Evolutionary conservation across 441 rosid species (phyloP).

Genomic region (Syzygium malaccense): DNA sequence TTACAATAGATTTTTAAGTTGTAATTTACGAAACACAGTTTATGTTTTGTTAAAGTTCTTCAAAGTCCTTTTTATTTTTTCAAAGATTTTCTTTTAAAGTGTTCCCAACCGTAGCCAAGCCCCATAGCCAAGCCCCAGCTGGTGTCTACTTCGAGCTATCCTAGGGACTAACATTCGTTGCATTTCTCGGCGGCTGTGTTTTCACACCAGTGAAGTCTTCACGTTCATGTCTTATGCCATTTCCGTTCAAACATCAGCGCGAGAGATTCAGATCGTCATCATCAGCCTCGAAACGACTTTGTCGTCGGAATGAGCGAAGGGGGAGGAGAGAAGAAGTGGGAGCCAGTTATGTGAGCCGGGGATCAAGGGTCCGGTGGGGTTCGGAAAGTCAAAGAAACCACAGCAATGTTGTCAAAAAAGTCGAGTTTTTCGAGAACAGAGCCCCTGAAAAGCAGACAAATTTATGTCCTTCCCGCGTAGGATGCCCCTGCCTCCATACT

Average conservation of each 20-base stretch:
- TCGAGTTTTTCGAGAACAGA: neutral
- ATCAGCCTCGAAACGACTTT: neutral
- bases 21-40: no score
- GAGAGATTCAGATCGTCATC: neutral
- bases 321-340: neutral
- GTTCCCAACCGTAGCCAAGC: rapidly evolving
- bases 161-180: neutral
- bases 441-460: neutral
- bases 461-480: neutral
- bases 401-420: neutral
- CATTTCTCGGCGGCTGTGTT: neutral
- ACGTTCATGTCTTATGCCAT: rapidly evolving
- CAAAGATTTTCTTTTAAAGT: no score
- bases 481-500: neutral
- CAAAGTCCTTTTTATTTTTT: no score
- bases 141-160: neutral
- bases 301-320: neutral
- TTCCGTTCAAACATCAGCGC: neutral
- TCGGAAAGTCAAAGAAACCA: neutral
- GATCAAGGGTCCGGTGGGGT: neutral
- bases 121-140: rapidly evolving
- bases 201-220: neutral
- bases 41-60: no score
- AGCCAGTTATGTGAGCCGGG: neutral
- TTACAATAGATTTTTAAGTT: no score